A percentile compares a stretch with the other conserved stretches of the same genome.
These are phyloP conservation scores for Mycosphaerella sp. DNA, from an alignment of 2,329 filamentous ascomycete species.

Conservation along the genomic window DNA sequence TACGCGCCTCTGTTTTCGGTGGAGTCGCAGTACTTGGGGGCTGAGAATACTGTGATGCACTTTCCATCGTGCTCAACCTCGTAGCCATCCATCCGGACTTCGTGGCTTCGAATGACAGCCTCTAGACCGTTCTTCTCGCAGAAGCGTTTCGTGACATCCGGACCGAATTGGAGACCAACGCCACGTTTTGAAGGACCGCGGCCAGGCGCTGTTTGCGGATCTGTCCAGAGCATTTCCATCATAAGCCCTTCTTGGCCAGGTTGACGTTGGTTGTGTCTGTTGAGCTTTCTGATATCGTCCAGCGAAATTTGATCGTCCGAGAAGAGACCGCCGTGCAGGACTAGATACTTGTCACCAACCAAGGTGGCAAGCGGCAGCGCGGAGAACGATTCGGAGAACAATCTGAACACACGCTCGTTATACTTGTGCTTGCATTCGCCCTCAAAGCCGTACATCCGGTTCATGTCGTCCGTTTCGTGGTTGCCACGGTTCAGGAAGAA, in stretches of 20 bases:
- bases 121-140: conserved; percentile 93
- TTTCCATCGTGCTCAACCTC: conserved; percentile 93
- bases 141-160: conserved; percentile 92
- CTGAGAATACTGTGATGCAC: conserved; percentile 98
- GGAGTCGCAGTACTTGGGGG: conserved; percentile 93
- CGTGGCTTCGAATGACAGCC: conserved; percentile 93
- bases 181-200: conserved; percentile 93
- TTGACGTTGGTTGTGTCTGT: conserved; percentile 84
- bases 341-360: conserved; percentile 83
- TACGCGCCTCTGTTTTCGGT: conserved; percentile 98
- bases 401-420: conserved; percentile 89
- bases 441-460: conserved; percentile 95
- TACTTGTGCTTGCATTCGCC: conserved; percentile 98
- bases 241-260: conserved; percentile 91
- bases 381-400: conserved; percentile 98
- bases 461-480: conserved; percentile 93
- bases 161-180: conserved; percentile 93
- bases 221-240: conserved; percentile 99
- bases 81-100: conserved; percentile 99
- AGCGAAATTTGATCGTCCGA: conserved; percentile 89
- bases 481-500: conserved; percentile 98
- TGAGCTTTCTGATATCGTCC: conserved; percentile 88
- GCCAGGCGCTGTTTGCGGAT: conserved; percentile 79
- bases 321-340: conserved; percentile 91
- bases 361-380: conserved; percentile 86